Evolutionary conservation across 169 alveolate genomes (phyloP).

Genomic region (Cryptosporidium canis): DNA sequence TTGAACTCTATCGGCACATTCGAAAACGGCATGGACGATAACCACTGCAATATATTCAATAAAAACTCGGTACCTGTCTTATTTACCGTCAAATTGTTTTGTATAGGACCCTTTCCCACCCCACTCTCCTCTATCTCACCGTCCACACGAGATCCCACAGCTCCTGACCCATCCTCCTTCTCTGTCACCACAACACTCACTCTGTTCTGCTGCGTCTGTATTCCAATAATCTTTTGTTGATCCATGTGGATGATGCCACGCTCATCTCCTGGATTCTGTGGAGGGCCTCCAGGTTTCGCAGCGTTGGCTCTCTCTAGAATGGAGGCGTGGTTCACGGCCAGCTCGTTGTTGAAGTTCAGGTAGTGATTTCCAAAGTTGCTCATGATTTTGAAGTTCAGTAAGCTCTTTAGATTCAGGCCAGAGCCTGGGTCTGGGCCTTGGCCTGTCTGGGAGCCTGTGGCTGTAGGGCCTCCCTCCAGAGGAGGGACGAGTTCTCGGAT

Average conservation of each 20-base stretch:
- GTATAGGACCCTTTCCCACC: slow-evolving; percentile 3
- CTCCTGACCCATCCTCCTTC: neutral
- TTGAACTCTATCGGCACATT: slow-evolving; percentile 57
- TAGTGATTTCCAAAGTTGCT: neutral
- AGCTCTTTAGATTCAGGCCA: neutral
- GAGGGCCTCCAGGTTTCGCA: neutral
- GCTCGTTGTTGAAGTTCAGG: neutral
- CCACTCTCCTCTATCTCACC: neutral
- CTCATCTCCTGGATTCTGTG: neutral
- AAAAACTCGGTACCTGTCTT: slow-evolving; percentile 33
- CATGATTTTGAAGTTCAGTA: neutral
- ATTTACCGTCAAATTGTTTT: slow-evolving; percentile 11
- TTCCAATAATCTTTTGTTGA: too few relatives aligned
- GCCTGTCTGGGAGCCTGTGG: too few relatives aligned
- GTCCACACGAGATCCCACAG: neutral
- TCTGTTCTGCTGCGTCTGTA: too few relatives aligned
- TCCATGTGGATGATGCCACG: too few relatives aligned
- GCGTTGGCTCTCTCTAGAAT: neutral
- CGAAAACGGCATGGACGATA: slow-evolving; percentile 56
- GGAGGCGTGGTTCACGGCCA: neutral
- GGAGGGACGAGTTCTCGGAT: slow-evolving; percentile 1
- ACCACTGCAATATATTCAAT: slow-evolving; percentile 30
- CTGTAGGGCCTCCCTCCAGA: too few relatives aligned
- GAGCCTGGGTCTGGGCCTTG: too few relatives aligned
- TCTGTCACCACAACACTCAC: neutral